phyloP scores from a whole-genome alignment of 2,329 filamentous ascomycete species.

The Falciphora oryzae region DNA sequence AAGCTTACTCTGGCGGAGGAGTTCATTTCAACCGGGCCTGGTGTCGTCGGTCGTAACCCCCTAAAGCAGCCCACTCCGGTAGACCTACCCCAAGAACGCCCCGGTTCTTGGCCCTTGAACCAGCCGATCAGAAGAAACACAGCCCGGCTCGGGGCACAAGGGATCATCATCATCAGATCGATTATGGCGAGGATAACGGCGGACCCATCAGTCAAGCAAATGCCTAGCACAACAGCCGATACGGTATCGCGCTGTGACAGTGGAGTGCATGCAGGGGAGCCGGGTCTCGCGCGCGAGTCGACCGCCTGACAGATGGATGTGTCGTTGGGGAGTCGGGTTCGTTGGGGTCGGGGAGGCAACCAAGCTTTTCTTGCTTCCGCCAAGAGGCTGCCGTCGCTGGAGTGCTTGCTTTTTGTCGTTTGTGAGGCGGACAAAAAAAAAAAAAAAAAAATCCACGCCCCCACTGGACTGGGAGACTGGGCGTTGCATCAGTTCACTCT shows the following conservation, averaged over 20 bases:
- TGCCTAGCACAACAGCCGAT: not conserved
- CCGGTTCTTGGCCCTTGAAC: not conserved
- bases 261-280: not conserved
- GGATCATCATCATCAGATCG: not conserved
- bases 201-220: not conserved
- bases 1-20: too few species aligned
- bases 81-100: not conserved
- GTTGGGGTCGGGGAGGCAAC: not conserved
- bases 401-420: too few species aligned
- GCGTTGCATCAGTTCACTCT: too few species aligned
- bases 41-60: not conserved
- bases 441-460: too few species aligned
- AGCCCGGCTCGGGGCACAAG: not conserved
- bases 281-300: not conserved
- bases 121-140: not conserved
- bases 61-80: not conserved
- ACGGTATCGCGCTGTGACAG: not conserved
- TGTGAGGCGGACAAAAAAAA: too few species aligned
- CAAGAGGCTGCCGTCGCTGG: too few species aligned
- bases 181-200: not conserved
- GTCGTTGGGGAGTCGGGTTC: too few species aligned
- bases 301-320: not conserved
- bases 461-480: too few species aligned
- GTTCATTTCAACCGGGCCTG: not conserved
- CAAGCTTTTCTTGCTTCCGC: not conserved